Base-by-base conservation (phyloP, 805 yeast species). In the Kluyveromyces wickerhamii region DNA sequence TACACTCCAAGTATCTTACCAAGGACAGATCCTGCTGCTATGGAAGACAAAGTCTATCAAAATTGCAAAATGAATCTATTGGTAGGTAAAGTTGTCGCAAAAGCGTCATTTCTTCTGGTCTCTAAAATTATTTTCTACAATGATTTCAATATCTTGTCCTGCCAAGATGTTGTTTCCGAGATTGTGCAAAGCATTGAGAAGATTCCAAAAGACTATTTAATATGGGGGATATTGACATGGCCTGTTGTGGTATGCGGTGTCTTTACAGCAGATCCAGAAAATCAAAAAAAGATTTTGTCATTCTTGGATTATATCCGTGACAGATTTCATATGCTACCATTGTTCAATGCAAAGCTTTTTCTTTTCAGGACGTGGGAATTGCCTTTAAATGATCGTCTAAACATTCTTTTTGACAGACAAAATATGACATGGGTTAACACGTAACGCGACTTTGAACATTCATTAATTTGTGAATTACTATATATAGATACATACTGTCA, bases 181-280 rank as follows among this genome's bases (percentile, higher is more conserved):
- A 24, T 43, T 5, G 21, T 43, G 9, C 34, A 33, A 17, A 38
- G 37, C 10, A 27, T 36, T 31, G 29, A 32, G 10, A 32, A 29
- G 21, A 41, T 43, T 9, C 47, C 47, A 2, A 31, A 24, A 9
- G 35, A 34, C 6, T 30, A 37, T 32, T 26, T 31, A 13, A 38
- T 41, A 13, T 43, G 47, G 47, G 43, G 44, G 2, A 41, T 43
- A 16, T 21, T 43, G 21, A 24, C 36, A 3, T 43, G 47, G 47
- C 31, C 47, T 4, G 29, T 42, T 8, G 35, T 37, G 10, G 15
- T 37, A 6, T 34, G 39, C 14, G 47, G 47, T 11, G 33, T 38
- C n/a, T 43, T 43, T 30, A 40, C 37, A 2, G 19, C 31, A 9
- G 28, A 40, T 7, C 30, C 35, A 7, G 14, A 15, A 9, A 36